These are phyloP conservation scores for Aspergillus spinulosporus DNA, from an alignment of 2,329 filamentous ascomycete species.

Conservation along the genomic window DNA sequence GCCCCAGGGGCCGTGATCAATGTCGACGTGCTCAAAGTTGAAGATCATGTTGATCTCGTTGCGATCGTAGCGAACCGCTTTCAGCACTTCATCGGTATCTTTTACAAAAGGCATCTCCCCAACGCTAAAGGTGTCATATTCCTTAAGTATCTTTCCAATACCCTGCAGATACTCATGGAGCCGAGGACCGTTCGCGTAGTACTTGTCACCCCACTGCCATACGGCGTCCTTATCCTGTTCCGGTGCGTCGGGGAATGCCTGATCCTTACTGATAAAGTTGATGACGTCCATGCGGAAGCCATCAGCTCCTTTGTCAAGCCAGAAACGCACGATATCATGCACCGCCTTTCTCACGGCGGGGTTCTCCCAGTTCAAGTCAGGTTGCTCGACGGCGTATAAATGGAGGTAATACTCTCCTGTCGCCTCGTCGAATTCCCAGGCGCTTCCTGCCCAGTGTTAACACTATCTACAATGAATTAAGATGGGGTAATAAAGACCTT, in stretches of 20 bases:
- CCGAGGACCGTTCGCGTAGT: conserved; percentile 59
- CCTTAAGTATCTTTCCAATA: conserved; percentile 54
- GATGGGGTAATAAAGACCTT: conserved; percentile 21
- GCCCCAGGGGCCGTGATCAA: conserved; percentile 51
- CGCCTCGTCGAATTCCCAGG: conserved; percentile 64
- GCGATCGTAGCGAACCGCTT: conserved; percentile 56
- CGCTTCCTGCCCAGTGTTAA: conserved; percentile 36
- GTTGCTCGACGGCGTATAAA: conserved; percentile 73
- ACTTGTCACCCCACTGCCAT: conserved; percentile 39
- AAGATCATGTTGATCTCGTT: conserved; percentile 71
- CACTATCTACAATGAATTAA: neutral
- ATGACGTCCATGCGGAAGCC: conserved; percentile 76
- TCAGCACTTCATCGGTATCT: conserved; percentile 52
- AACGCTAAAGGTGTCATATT: conserved; percentile 61
- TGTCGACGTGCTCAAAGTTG: conserved; percentile 67
- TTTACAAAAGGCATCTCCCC: conserved; percentile 60
- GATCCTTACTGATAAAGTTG: conserved; percentile 69
- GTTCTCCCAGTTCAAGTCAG: conserved; percentile 85
- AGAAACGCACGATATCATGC: conserved; percentile 73
- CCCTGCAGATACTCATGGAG: conserved; percentile 60
- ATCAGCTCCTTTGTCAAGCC: conserved; percentile 71
- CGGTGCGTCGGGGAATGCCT: conserved; percentile 52
- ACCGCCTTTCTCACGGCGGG: conserved; percentile 66
- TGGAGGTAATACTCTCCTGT: conserved; percentile 76
- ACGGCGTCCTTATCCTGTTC: conserved; percentile 27